Evolutionary conservation across 2,329 filamentous ascomycete species (phyloP).

Genomic region (Cercospora canescens): DNA sequence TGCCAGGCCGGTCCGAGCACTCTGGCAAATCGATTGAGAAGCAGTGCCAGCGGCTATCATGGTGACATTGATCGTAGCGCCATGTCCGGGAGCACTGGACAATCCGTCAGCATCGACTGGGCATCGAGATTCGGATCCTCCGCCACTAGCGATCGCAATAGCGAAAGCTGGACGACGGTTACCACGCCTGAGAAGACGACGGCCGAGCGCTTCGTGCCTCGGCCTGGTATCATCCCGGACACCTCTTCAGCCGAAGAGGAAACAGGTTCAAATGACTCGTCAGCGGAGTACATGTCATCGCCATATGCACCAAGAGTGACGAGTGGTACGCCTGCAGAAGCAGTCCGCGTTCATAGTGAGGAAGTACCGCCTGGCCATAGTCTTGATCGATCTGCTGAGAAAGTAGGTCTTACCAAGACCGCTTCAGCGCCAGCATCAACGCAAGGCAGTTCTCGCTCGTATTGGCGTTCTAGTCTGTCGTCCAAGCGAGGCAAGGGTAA

Average conservation of each 20-base stretch:
- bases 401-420: background rate
- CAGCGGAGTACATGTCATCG: background rate
- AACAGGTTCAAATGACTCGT: background rate
- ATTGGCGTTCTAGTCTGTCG: background rate
- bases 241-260: constrained; percentile 1
- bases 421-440: background rate
- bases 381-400: background rate
- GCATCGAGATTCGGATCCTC: background rate
- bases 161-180: background rate
- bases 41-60: background rate
- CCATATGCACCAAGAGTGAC: background rate
- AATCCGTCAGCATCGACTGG: constrained; percentile 3
- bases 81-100: background rate
- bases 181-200: constrained; percentile 5
- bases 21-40: background rate
- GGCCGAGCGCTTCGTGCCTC: background rate
- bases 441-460: background rate
- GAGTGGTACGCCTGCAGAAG: background rate
- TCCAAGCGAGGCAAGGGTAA: background rate
- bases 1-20: background rate
- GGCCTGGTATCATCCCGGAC: constrained; percentile 1
- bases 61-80: background rate
- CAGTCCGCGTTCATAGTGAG: background rate
- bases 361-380: background rate
- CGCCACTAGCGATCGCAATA: background rate